Percentiles rank a stretch among this genome's conserved stretches.
phyloP scores from a whole-genome alignment of 805 yeast genomes.

The Nakazawaea holstii region DNA sequence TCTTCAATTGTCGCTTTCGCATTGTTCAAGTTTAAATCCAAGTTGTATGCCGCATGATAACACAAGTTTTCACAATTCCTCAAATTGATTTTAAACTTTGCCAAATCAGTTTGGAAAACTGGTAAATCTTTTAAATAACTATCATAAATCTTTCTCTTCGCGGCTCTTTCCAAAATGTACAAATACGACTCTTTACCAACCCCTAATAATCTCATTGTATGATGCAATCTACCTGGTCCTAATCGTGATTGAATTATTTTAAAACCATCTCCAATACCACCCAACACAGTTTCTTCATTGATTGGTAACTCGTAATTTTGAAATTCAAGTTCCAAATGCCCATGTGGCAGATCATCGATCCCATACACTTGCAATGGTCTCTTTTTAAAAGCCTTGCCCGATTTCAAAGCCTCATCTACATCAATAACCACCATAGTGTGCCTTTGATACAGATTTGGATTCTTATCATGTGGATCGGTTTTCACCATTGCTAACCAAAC shows the following conservation, averaged over 20 bases:
- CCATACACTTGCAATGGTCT: constrained; percentile 54
- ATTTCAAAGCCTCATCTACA: constrained; percentile 39
- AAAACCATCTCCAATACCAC: constrained; percentile 50
- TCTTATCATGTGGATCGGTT: constrained; percentile 26
- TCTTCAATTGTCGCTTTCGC: constrained; percentile 52
- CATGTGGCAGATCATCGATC: constrained; percentile 67
- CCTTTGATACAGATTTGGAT: constrained; percentile 37
- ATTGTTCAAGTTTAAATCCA: constrained; percentile 37
- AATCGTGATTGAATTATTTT: constrained; percentile 58
- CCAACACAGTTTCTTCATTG: constrained; percentile 38
- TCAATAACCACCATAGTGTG: constrained; percentile 56
- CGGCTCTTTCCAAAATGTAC: constrained; percentile 45
- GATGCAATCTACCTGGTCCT: constrained; percentile 70
- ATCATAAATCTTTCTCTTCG: constrained; percentile 48
- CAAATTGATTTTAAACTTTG: constrained; percentile 48
- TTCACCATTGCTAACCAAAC: constrained; percentile 52
- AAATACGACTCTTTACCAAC: constrained; percentile 51
- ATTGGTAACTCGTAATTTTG: constrained; percentile 40
- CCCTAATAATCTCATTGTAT: constrained; percentile 62
- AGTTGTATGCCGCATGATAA: constrained; percentile 54
- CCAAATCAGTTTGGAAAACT: constrained; percentile 40
- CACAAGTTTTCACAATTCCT: constrained; percentile 50
- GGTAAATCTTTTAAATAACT: constrained; percentile 45
- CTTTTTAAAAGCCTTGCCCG: constrained; percentile 41
- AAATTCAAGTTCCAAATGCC: constrained; percentile 59